Evolutionary conservation across 805 yeast genomes (phyloP).

Genomic region (Saturnispora galanensis): DNA sequence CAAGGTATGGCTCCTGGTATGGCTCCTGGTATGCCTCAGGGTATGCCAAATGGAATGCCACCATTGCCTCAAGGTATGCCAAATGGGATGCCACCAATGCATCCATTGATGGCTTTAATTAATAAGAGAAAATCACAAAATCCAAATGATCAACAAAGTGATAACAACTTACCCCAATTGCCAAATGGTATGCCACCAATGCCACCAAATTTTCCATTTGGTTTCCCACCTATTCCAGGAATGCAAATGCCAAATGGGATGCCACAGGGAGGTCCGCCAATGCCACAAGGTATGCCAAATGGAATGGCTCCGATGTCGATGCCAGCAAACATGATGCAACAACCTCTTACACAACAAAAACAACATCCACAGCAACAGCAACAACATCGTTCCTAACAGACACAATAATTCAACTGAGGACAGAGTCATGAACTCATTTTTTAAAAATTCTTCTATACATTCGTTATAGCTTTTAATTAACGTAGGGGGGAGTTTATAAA

Average conservation of each 20-base stretch:
- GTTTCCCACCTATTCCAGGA: conserved; percentile 7
- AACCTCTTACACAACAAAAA: neutral
- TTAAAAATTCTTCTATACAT: neutral
- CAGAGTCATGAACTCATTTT: neutral
- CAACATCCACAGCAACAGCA: neutral
- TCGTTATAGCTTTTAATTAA: neutral
- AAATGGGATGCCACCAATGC: conserved; percentile 7
- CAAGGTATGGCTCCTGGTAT: conserved; percentile 2
- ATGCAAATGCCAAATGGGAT: conserved; percentile 6
- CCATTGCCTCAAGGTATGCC: conserved; percentile 2
- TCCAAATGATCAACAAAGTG: neutral
- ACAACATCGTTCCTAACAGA: no score
- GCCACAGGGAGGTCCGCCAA: conserved; percentile 1
- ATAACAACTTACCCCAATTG: no score
- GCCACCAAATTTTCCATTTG: conserved; percentile 3
- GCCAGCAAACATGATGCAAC: no score
- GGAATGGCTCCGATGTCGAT: no score
- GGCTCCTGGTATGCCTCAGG: conserved; percentile 1
- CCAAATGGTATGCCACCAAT: conserved; percentile 4
- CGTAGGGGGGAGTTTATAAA: conserved; percentile 14
- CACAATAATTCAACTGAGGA: neutral
- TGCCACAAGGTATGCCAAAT: conserved; percentile 1
- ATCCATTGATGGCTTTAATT: conserved; percentile 13
- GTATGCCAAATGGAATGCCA: conserved; percentile 1
- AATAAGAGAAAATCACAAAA: conserved; percentile 11